Evolutionary conservation across 2,329 filamentous ascomycete species (phyloP).

Genomic region (Cordyceps tenuipes): DNA sequence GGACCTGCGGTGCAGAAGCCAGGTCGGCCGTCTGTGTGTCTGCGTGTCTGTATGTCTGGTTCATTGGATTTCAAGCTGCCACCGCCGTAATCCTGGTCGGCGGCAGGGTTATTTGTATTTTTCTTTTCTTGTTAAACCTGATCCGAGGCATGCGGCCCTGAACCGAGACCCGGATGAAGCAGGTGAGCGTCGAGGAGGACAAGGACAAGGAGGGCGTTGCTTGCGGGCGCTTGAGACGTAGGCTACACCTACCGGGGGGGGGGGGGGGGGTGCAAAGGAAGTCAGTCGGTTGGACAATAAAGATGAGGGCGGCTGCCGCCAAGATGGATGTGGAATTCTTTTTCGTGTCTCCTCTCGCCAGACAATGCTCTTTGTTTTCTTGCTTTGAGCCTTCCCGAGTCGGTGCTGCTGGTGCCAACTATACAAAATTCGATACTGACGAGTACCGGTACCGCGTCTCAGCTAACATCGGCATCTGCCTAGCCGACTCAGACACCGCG

Average conservation of each 20-base stretch:
- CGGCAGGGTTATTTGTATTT: no score
- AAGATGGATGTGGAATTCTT: not conserved
- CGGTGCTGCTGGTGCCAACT: not conserved
- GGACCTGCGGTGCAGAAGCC: not conserved
- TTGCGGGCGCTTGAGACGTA: not conserved
- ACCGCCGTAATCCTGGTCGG: not conserved
- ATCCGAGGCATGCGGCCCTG: not conserved
- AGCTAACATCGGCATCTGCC: not conserved
- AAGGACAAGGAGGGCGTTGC: not conserved
- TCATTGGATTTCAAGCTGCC: not conserved
- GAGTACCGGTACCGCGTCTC: not conserved
- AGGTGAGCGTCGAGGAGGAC: not conserved
- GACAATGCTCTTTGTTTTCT: not conserved
- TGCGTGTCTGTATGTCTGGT: not conserved
- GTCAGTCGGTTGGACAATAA: not conserved
- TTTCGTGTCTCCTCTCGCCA: no score
- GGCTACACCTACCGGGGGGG: not conserved
- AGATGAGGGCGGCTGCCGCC: not conserved
- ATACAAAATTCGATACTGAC: not conserved
- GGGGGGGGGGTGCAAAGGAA: not conserved
- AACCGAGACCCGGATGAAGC: not conserved
- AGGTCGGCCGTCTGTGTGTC: not conserved
- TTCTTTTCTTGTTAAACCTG: no score
- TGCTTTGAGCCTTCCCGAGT: not conserved
- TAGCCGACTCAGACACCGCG: not conserved